Base-by-base conservation (phyloP, 306 rosid species). In the Urtica urens region DNA sequence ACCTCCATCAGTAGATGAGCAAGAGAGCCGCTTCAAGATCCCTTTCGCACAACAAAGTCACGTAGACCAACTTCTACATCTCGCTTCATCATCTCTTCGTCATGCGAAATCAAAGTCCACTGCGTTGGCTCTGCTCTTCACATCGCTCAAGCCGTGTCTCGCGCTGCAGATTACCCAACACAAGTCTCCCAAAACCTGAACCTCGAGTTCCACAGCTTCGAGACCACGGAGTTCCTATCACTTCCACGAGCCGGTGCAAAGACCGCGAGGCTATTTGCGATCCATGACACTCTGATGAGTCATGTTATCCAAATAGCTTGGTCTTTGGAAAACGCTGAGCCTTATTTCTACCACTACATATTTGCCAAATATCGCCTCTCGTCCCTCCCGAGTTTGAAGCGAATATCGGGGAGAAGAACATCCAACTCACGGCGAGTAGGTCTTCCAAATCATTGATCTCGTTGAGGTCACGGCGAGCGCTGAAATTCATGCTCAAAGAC, bases 351-450 rank as follows among this genome's bases (percentile, higher is more conserved):
- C 48, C 16, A 38, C 9, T 26, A 25, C 19, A 13, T 23, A 22
- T 35, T 46, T 24, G 15, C 33, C 10, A 21, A 24, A 3, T 3
- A 0, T 1, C 0, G 2, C 7, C 15, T 52, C 9, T 7, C 46
- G 45, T 22, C 1, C 10, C 0, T 3, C 1, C 26, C 28, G 44
- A 38, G 8, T 38, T 1, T 0, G 6, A 21, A 10, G 14, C 13
- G 0, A 5, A 20, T 3, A 25, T 34, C 2, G 20, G 17, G 17
- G 4, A 14, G 1, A 21, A 7, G 65, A 15, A 25, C 5, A 65
- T 24, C 21, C 2, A 67, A n/a, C 78, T 81, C 13, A 54, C 78
- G 18, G 17, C 47, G 0, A 66, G 61, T 41, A 68, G 68, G 0
- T 63, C 63, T 27, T 60, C n/a, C n/a, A n/a, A n/a, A n/a, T n/a